phyloP scores from a whole-genome alignment of 129 eudicot species.

The carrot (Daucus carota) region DH1_v3.0 NC_030389.2:27086001-27086500 shows the following conservation, averaged over 20 bases:
- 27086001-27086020: neutral
- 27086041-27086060: neutral
- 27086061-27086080: constrained; percentile 1
- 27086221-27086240: constrained; percentile 54
- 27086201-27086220: constrained; percentile 51
- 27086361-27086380: neutral
- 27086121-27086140: neutral
- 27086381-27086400: neutral
- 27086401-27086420: neutral
- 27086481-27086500: neutral
- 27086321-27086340: constrained; percentile 52
- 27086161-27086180: constrained; percentile 36
- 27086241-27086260: constrained; percentile 70
- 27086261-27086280: constrained; percentile 66
- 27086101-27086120: neutral
- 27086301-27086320: constrained; percentile 49
- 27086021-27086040: neutral
- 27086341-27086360: constrained; percentile 7
- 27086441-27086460: neutral
- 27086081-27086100: neutral
- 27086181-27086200: constrained; percentile 51
- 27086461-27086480: neutral
- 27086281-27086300: constrained; percentile 41
- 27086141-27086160: neutral
- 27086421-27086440: neutral